Evolutionary conservation across 2,329 filamentous ascomycete genomes (phyloP), one percentile per base, ranked within the genome.

Genomic region (Leptoxyphium fumago): DNA sequence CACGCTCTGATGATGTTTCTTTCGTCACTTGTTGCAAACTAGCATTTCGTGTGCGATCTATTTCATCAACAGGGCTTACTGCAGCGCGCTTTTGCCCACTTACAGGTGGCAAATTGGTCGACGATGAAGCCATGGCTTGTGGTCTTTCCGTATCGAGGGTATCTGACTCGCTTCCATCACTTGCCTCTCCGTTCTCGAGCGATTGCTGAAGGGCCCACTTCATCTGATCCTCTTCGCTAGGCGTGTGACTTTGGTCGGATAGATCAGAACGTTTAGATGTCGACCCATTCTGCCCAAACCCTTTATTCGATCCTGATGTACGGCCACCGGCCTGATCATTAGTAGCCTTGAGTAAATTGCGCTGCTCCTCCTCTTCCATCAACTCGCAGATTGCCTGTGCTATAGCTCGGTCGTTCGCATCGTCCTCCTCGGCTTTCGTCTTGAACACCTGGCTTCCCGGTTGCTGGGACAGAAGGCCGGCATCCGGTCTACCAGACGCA

Each of bases 401-500:
- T 48, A 94, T 94, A 5, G 88, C 88, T 18, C 76, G 72, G 45
- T 94, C 85, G 54, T 94, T 93, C 2, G 86, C 88, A 52, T 87
- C 81, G 44, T 94, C 86, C 59, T 93, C 84, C 51, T 93, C 85
- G 0, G 85, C 86, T 55, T 84, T 76, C 0, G 87, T 95, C 47
- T 74, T 75, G 66, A 93, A 89, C 0, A 86, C 84, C 50, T 82
- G 82, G 45, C 70, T 70, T 5, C 77, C 77, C 32, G 80, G 82
- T 46, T 84, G 74, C 13, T 78, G 73, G 2, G 72, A 72, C 15
- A 88, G 76, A 55, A 80, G 75, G n/a, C 70, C 66, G 39, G 80
- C 78, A 48, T 77, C 75, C 40, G 76, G 74, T 30, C 74, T 79
- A 10, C 77, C 78, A 45, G 80, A 86, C 21, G 77, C 87, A 60